Base-by-base conservation (phyloP, 2,329 filamentous ascomycete species). In the Claviceps maximensis region DNA sequence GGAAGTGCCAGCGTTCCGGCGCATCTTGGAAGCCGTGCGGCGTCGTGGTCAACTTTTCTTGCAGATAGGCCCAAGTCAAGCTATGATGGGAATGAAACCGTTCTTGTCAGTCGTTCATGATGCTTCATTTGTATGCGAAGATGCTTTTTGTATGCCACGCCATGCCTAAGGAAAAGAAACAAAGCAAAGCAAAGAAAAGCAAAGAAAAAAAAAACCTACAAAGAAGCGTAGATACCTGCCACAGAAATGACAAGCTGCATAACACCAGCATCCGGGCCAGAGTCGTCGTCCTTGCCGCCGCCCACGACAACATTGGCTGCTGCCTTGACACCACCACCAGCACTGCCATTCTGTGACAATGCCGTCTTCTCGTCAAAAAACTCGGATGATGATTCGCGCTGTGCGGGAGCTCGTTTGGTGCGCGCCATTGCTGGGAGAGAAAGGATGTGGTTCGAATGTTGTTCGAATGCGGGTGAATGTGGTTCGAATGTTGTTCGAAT, bases 41-140 rank as follows among this genome's bases (percentile, higher is more conserved):
- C 12, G 89, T 97, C 15, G 93, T 98, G 29, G 93, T 97, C 63
- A 98, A 88, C 63, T 93, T 89, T 71, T 98, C 93, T 76, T 98
- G 93, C 56, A 98, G 85, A 59, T 95, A 84, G 25, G 87, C 93
- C 93, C 93, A 98, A 36, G 90, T 94, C 51, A 98, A 74, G 72
- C 91, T 89, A 56, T 45, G 4, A 0, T 8, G 10, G 15, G n/a
- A n/a, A n/a, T n/a, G n/a, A 4, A 19, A 21, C 21, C 21, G 23
- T 10, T 17, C 7, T 17, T 1, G 15, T 45, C 42, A 21, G 21
- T 44, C 19, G 17, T 27, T 21, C 4, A 29, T 4, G 27, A 29
- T 4, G 4, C 27, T 29, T 29, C 4, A 29, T 29, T 29, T 29
- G 27, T 29, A 8, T 8, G 27, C 27, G 8, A 29, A 8, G 27